These are phyloP conservation scores for Trametes cubensis DNA, from an alignment of 768 basidiomycete species.

Conservation along the genomic window DNA sequence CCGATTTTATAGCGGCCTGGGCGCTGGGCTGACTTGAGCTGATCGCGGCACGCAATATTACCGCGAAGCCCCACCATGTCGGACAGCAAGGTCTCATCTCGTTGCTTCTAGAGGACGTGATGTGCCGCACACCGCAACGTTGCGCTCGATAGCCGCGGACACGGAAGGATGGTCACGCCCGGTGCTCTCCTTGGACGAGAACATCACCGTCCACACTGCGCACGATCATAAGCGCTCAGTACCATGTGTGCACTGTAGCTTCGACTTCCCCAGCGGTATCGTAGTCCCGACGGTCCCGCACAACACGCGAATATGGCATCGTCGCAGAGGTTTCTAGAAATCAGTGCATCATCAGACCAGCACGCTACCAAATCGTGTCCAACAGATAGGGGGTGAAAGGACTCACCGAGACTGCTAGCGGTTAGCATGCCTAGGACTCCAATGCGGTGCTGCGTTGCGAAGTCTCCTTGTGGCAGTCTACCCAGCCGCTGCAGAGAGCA, in stretches of 20 bases:
- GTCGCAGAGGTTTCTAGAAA: neutral
- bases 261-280: conserved; percentile 14
- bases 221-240: neutral
- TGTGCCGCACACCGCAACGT: neutral
- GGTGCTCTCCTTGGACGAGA: neutral
- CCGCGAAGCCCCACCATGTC: neutral
- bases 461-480: neutral
- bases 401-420: neutral
- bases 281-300: conserved; percentile 6
- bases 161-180: conserved; percentile 2
- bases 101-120: conserved; percentile 12
- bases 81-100: neutral
- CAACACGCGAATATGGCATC: neutral
- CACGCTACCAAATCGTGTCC: neutral
- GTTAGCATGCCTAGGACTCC: neutral
- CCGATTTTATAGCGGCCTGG: conserved; percentile 10
- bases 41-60: conserved; percentile 6
- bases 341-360: neutral
- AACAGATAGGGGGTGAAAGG: neutral
- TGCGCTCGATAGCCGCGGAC: neutral
- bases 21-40: conserved; percentile 4
- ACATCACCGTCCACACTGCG: conserved; percentile 7
- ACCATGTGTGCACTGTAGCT: conserved; percentile 12
- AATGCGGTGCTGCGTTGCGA: conserved; percentile 2
- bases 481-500: neutral